These are phyloP conservation scores for Colletotrichum viniferum DNA, from an alignment of 2,329 filamentous ascomycete genomes.

Conservation along the genomic window DNA sequence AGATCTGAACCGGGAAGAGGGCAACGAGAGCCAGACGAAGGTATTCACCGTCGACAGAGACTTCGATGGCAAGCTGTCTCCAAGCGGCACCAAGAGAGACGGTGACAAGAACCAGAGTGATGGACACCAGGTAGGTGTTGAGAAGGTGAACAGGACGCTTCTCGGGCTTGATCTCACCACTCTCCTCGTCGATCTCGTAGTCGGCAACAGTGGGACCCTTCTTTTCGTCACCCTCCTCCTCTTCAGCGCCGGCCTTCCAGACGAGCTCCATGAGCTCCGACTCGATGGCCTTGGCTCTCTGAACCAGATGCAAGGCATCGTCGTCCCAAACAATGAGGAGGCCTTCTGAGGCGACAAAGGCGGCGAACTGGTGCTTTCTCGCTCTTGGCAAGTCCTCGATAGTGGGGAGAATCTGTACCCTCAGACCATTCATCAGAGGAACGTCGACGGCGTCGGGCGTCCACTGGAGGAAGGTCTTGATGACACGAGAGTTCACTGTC, in stretches of 20 bases:
- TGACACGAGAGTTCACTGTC: slow-evolving; percentile 80
- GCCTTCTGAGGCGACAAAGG: slow-evolving; percentile 74
- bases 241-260: slow-evolving; percentile 65
- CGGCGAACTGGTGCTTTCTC: slow-evolving; percentile 80
- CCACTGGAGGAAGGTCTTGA: slow-evolving; percentile 78
- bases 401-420: slow-evolving; percentile 75
- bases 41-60: slow-evolving; percentile 67
- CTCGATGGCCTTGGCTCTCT: slow-evolving; percentile 74
- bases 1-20: slow-evolving; percentile 74
- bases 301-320: slow-evolving; percentile 72
- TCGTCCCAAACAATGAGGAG: slow-evolving; percentile 84
- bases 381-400: slow-evolving; percentile 73
- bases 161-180: slow-evolving; percentile 68
- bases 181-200: slow-evolving; percentile 73
- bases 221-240: slow-evolving; percentile 58
- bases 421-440: slow-evolving; percentile 76
- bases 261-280: slow-evolving; percentile 78
- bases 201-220: slow-evolving; percentile 48
- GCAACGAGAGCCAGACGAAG: slow-evolving; percentile 67
- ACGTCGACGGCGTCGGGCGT: slow-evolving; percentile 76
- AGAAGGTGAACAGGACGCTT: slow-evolving; percentile 70
- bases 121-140: slow-evolving; percentile 70
- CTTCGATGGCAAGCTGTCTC: slow-evolving; percentile 71
- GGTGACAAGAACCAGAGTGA: slow-evolving; percentile 70
- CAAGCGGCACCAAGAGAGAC: slow-evolving; percentile 72